These are phyloP conservation scores for Penicillium aurantiogriseum DNA, from an alignment of 2,329 filamentous ascomycete genomes.

Conservation along the genomic window DNA sequence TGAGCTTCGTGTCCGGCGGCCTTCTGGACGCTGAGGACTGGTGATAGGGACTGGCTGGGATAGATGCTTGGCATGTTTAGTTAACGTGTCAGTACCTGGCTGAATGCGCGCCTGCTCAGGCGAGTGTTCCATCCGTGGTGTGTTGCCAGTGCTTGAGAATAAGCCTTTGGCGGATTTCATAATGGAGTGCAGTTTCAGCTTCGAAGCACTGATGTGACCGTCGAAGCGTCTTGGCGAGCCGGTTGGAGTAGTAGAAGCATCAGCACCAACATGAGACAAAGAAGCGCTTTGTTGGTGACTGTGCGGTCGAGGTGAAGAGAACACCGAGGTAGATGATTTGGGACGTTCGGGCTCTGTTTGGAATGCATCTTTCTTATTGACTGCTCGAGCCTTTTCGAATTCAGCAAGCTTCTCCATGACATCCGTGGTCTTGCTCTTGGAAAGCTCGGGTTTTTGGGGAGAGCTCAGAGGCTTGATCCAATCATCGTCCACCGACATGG, in stretches of 20 bases:
- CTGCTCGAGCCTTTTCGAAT: slow-evolving; percentile 28
- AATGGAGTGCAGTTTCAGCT: slow-evolving; percentile 87
- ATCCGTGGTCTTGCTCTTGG: slow-evolving; percentile 63
- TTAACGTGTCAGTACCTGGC: slow-evolving; percentile 24
- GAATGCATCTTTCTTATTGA: slow-evolving; percentile 11
- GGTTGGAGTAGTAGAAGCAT: slow-evolving; percentile 56
- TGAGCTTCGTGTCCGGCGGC: slow-evolving; percentile 57
- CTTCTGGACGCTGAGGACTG: slow-evolving; percentile 38
- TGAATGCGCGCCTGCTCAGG: slow-evolving; percentile 37
- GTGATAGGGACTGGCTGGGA: slow-evolving; percentile 23
- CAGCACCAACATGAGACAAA: slow-evolving; percentile 56
- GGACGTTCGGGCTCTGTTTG: slow-evolving; percentile 48
- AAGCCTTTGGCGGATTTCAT: slow-evolving; percentile 83
- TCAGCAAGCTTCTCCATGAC: slow-evolving; percentile 53
- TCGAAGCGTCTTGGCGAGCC: slow-evolving; percentile 62
- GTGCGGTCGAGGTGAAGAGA: slow-evolving; percentile 52
- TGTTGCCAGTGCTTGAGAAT: slow-evolving; percentile 70
- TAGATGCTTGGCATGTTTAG: slow-evolving; percentile 15
- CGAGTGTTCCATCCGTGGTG: slow-evolving; percentile 57
- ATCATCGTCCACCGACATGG: slow-evolving; percentile 48
- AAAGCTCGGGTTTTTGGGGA: slow-evolving; percentile 50
- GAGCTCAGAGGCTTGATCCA: slow-evolving; percentile 58
- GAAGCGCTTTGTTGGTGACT: slow-evolving; percentile 61
- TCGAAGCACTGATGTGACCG: slow-evolving; percentile 85
- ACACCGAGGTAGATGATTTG: slow-evolving; percentile 65